Conservation (phyloP, 192 early-diverging fungal species). For the Umbelopsis vinacea region DNA sequence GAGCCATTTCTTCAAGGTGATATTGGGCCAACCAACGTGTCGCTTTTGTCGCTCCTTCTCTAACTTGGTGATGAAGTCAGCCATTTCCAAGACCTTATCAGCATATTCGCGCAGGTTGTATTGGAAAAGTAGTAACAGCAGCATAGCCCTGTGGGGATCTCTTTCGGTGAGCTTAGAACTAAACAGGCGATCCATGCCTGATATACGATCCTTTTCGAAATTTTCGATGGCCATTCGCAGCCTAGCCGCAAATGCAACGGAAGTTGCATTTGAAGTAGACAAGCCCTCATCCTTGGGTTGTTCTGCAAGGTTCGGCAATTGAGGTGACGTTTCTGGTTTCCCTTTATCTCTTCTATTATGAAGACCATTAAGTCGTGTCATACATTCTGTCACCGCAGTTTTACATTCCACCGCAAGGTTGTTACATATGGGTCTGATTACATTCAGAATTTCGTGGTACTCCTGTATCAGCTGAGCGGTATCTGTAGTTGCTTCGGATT, state of each 20-base stretch:
- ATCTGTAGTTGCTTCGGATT: neutral
- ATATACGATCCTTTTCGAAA: slow-evolving; percentile 1
- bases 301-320: neutral
- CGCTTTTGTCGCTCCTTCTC: neutral
- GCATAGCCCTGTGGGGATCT: slow-evolving; percentile 10
- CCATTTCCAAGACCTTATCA: slow-evolving; percentile 8
- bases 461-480: neutral
- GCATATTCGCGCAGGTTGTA: slow-evolving; percentile 21
- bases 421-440: neutral
- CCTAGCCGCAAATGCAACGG: neutral
- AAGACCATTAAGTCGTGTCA: neutral
- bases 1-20: slow-evolving; percentile 25
- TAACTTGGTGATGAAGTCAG: neutral
- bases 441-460: neutral
- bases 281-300: neutral
- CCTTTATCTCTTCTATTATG: neutral
- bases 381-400: neutral
- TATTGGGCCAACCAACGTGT: slow-evolving; percentile 21
- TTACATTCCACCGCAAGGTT: neutral
- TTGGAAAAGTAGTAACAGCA: slow-evolving; percentile 17
- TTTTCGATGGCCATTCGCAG: neutral
- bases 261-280: neutral
- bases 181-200: neutral
- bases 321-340: neutral
- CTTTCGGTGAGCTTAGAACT: neutral